A percentile compares a stretch with the other conserved stretches of the same genome.
These are phyloP conservation scores for Mucor indicus DNA, from an alignment of 371 early-diverging fungal species.

Conservation along the genomic window DNA sequence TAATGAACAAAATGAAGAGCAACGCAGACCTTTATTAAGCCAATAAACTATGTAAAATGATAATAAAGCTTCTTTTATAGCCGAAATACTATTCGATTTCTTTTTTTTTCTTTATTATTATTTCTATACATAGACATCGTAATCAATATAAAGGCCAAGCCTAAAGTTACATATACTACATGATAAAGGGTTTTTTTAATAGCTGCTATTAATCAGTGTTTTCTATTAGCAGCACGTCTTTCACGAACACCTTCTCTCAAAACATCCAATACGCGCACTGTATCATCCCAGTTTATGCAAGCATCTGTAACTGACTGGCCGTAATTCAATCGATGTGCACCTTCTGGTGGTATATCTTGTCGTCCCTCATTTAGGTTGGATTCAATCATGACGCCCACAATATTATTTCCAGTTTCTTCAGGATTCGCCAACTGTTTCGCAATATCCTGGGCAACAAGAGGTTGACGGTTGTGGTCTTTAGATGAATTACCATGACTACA, in stretches of 20 bases:
- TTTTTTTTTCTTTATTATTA: no score
- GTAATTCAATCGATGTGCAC: slow-evolving; percentile 53
- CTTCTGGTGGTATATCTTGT: slow-evolving; percentile 61
- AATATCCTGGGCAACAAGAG: slow-evolving; percentile 75
- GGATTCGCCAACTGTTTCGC: slow-evolving; percentile 36
- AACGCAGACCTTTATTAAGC: slow-evolving; percentile 8
- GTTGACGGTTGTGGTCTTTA: slow-evolving; percentile 78
- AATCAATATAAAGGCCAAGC: no score
- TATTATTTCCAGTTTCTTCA: slow-evolving; percentile 46
- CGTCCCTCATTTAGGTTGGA: slow-evolving; percentile 73
- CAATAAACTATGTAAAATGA: no score
- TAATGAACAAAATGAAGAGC: slow-evolving; percentile 1
- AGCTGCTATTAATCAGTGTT: no score
- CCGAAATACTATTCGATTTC: no score
- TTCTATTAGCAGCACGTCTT: slow-evolving; percentile 56
- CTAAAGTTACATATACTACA: no score
- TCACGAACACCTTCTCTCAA: slow-evolving; percentile 65
- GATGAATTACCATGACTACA: slow-evolving; percentile 88
- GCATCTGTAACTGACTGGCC: slow-evolving; percentile 80
- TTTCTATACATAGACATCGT: no score
- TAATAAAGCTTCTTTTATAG: no score
- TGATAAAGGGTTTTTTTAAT: no score
- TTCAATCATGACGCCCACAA: slow-evolving; percentile 84
- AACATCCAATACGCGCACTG: slow-evolving; percentile 56
- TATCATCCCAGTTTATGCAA: slow-evolving; percentile 76